phyloP scores from a whole-genome alignment of 257 asterid genomes.

The Ajuga chamaepitys region DNA sequence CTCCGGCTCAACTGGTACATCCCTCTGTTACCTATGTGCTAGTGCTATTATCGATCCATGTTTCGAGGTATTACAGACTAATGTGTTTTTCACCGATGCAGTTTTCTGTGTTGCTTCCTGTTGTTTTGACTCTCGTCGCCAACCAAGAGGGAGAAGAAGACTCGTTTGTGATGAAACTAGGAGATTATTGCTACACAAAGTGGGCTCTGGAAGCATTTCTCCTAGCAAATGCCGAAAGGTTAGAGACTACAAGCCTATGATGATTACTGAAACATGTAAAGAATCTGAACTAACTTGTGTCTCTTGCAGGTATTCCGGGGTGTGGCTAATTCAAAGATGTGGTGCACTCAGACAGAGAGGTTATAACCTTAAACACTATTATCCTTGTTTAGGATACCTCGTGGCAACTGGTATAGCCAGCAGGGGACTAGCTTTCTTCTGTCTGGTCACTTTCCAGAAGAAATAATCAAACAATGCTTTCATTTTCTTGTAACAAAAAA shows the following conservation, averaged over 20 bases:
- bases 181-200: constrained; percentile 50
- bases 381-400: constrained; percentile 55
- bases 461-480: constrained; percentile 30
- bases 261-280: not conserved
- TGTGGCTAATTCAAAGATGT: constrained; percentile 90
- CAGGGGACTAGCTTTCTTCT: constrained; percentile 64
- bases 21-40: not conserved
- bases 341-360: constrained; percentile 56
- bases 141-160: constrained; percentile 61
- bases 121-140: constrained; percentile 51
- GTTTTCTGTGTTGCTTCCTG: constrained; percentile 71
- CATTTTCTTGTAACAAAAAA: not conserved
- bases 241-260: not conserved
- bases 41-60: not conserved
- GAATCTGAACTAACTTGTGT: not conserved
- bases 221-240: constrained; percentile 57
- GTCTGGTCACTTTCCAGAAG: constrained; percentile 83
- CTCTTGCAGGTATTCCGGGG: constrained; percentile 75
- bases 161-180: constrained; percentile 21
- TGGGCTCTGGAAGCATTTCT: constrained; percentile 65
- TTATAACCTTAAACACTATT: constrained; percentile 51
- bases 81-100: constrained; percentile 10
- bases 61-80: not conserved
- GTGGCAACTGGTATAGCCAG: constrained; percentile 49
- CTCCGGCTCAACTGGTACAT: constrained; percentile 86